Evolutionary conservation across 768 basidiomycete species (phyloP).

Genomic region (Xerocomellus intermedius): DNA sequence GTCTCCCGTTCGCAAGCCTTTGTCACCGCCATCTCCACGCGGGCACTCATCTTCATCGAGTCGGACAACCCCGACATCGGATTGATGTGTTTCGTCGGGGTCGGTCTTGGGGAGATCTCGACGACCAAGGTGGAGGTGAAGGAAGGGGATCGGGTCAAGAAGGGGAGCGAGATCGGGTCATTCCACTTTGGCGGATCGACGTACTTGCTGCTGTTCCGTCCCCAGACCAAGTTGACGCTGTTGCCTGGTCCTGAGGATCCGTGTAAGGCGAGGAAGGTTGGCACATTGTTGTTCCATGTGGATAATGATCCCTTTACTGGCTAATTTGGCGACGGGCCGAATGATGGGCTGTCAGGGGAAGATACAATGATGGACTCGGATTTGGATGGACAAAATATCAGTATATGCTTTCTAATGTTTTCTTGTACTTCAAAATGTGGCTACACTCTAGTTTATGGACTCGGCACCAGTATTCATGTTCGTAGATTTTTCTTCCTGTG

Average conservation of each 20-base stretch:
- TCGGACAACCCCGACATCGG: conserved; percentile 54
- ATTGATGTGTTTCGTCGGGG: conserved; percentile 55
- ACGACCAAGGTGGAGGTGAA: conserved; percentile 52
- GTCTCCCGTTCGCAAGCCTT: conserved; percentile 32
- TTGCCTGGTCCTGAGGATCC: conserved; percentile 8
- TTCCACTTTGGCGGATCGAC: conserved; percentile 67
- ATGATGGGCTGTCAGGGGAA: background rate
- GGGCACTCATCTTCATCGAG: conserved; percentile 58
- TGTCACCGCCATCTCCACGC: conserved; percentile 48
- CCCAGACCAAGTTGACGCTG: conserved; percentile 25
- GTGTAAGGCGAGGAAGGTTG: conserved; percentile 12
- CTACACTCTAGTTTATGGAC: too few relatives aligned
- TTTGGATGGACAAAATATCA: background rate
- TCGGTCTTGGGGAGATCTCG: conserved; percentile 65
- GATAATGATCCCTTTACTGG: background rate
- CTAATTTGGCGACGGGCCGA: background rate
- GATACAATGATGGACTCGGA: background rate
- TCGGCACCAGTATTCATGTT: too few relatives aligned
- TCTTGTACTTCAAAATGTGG: too few relatives aligned
- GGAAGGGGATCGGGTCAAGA: conserved; percentile 43
- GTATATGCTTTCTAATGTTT: background rate
- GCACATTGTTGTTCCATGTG: conserved; percentile 20
- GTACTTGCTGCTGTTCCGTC: conserved; percentile 45
- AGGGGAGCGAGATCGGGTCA: conserved; percentile 57
- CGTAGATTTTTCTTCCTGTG: too few relatives aligned